Evolutionary conservation across 106 monocot genomes (phyloP).

Genomic region (Dendrobium huoshanense): DNA sequence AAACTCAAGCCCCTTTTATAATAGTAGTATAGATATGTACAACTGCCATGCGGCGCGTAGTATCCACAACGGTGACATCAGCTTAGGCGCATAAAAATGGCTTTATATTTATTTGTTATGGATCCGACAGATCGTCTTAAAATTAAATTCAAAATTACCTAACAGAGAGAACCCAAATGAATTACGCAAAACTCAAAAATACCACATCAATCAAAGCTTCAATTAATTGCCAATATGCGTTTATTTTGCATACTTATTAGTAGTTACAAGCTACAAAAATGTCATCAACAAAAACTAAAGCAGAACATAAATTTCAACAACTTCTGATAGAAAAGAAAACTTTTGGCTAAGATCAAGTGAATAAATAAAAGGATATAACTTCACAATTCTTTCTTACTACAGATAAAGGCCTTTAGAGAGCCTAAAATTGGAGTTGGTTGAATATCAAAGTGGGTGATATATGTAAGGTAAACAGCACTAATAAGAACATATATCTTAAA

Average conservation of each 20-base stretch:
- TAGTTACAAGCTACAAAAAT: constrained; percentile 3
- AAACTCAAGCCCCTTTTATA: too few relatives aligned
- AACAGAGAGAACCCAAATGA: too few relatives aligned
- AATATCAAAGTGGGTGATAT: constrained; percentile 52
- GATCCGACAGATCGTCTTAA: too few relatives aligned
- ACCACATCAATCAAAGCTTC: background rate
- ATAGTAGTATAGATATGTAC: too few relatives aligned
- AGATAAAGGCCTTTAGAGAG: constrained; percentile 17
- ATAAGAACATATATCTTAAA: constrained; percentile 64
- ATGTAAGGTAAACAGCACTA: constrained; percentile 59
- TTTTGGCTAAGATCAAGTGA: too few relatives aligned
- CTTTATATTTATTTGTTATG: too few relatives aligned
- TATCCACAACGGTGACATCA: too few relatives aligned
- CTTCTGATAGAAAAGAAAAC: background rate
- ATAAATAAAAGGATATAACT: background rate
- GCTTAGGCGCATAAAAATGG: too few relatives aligned
- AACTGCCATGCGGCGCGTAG: too few relatives aligned
- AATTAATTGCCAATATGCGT: background rate
- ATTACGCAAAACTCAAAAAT: background rate
- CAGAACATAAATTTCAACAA: background rate
- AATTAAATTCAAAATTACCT: too few relatives aligned
- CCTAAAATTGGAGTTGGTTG: constrained; percentile 43
- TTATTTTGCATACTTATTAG: background rate
- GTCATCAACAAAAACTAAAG: background rate
- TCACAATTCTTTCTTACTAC: constrained; percentile 25